Base-by-base conservation (phyloP, 768 basidiomycete genomes). In the Psilocybe cyanescens region DNA sequence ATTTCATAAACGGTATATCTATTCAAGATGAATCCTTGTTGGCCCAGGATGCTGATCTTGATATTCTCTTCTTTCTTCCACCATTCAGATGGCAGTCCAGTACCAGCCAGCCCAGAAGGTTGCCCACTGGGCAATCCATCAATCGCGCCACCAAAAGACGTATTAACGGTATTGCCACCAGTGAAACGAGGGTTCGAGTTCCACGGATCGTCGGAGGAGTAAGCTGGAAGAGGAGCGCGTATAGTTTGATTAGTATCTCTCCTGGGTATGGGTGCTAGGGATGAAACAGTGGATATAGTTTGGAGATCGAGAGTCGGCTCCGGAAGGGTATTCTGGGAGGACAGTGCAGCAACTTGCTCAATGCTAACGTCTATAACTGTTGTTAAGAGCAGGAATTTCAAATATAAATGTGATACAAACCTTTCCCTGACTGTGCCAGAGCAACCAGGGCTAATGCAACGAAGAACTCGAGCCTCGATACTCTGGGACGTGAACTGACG, bases 21-120 rank as follows among this genome's bases (percentile, higher is more conserved):
- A 67, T 92, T 94, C 67, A 97, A 75, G 66, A 97, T 90, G 76
- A 96, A 96, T 2, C 95, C 95, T 72, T 96, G 94, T 67, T 92
- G 94, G 31, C 95, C 95, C 47, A 92, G 77, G 51, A 95, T 81
- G 48, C 81, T 84, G 44, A 97, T 86, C 55, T 82, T 78, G 17
- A 92, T 86, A 2, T 71, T 81, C 73, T 94, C 91, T 71, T 92
- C 86, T 64, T 79, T 88, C 75, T 87, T 92, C 94, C 94, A 97
- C 91, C 95, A 98, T 45, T 91, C 87, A 59, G 76, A 79, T 0
- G 91, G 90, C 24, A 94, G 75, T 3, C 91, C 93, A 11, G 85
- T 85, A 5, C 89, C 91, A 31, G 89, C 79, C 29, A 93, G 75
- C 55, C 77, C 86, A 1, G 89, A 91, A 5, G 84, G 72, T 14